A percentile compares a stretch with the other conserved stretches of the same genome.
Conservation (phyloP, 78 protist species). For the Emiliania huxleyi region DNA sequence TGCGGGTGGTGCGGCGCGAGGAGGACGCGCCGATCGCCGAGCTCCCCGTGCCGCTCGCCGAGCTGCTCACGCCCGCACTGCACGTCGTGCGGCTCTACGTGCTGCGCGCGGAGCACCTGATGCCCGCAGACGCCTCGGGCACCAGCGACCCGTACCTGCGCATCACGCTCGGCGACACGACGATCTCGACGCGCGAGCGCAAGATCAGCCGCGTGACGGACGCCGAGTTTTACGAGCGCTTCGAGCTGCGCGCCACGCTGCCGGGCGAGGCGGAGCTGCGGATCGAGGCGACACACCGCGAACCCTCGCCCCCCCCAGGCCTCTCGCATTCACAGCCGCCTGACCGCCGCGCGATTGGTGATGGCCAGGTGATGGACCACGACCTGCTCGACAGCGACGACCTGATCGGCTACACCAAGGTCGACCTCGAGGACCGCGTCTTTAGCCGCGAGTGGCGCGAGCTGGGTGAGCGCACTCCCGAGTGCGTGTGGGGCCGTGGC, state of each 20-base stretch:
- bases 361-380: not conserved
- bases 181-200: not conserved
- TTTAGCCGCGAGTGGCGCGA: not conserved
- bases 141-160: not conserved
- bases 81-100: not conserved
- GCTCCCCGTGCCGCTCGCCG: not conserved
- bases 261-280: not conserved
- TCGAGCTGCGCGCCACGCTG: not conserved
- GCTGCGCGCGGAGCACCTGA: not conserved
- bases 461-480: no score
- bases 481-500: no score
- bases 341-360: no score
- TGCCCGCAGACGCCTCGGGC: not conserved
- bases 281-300: no score
- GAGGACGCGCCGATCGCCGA: not conserved
- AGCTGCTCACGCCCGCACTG: not conserved
- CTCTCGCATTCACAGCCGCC: no score
- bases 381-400: not conserved
- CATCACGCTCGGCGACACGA: not conserved
- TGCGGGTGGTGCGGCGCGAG: not conserved
- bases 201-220: not conserved
- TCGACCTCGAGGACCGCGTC: not conserved
- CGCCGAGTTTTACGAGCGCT: not conserved
- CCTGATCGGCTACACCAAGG: not conserved
- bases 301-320: no score